phyloP scores from a whole-genome alignment of 345 rosid genomes.

The Sonneratia caseolaris region DNA sequence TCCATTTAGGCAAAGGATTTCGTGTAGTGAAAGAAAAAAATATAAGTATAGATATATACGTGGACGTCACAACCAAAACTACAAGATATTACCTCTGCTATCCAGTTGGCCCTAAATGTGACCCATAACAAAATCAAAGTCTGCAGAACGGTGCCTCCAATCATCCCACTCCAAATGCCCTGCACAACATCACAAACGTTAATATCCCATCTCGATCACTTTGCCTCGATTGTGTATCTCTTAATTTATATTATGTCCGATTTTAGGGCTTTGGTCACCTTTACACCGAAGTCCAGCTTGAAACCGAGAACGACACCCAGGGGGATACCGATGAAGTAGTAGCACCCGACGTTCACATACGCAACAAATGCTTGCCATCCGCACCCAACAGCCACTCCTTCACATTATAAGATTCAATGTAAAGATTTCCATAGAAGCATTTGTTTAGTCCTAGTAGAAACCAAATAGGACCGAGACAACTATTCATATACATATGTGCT shows the following conservation, averaged over 20 bases:
- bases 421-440: neutral
- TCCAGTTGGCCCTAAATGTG: slow-evolving; percentile 51
- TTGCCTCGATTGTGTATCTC: neutral
- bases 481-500: neutral
- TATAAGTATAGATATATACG: neutral
- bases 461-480: neutral
- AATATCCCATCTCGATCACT: neutral
- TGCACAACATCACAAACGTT: neutral
- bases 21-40: too few relatives aligned
- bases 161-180: slow-evolving; percentile 84
- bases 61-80: neutral
- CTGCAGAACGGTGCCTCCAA: slow-evolving; percentile 54
- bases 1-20: too few relatives aligned
- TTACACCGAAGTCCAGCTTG: slow-evolving; percentile 40
- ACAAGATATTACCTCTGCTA: slow-evolving; percentile 33
- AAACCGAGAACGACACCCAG: slow-evolving; percentile 54
- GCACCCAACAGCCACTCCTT: slow-evolving; percentile 77
- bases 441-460: neutral
- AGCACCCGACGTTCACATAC: slow-evolving; percentile 67
- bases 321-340: slow-evolving; percentile 54
- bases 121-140: slow-evolving; percentile 37
- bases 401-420: neutral
- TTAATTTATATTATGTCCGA: neutral
- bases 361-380: slow-evolving; percentile 92
- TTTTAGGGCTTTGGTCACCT: slow-evolving; percentile 18